Evolutionary conservation across 805 yeast species (phyloP), one percentile per base, ranked within the genome.

Genomic region (Saccharomycopsis selenospora): DNA sequence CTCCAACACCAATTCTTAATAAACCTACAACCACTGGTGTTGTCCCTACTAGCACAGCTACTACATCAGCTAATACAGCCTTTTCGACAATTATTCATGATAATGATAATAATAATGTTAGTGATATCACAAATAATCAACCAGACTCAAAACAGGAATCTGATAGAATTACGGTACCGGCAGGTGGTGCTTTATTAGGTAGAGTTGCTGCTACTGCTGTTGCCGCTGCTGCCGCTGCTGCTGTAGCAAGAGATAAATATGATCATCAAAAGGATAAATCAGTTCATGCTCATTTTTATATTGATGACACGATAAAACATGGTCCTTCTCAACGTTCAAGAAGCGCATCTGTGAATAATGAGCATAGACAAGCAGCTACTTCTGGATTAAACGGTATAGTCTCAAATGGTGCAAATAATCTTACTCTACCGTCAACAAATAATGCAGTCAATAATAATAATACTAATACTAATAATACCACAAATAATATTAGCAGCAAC

Each of bases 281-380:
- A 0, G 81, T 82, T 53, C 95, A 85, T 64, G 89, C 93, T 0
- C 95, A 85, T 64, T 85, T 85, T 60, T 75, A 73, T 55, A 80
- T 79, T 7, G 85, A 80, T 52, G 90, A 84, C 49, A 71, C 82
- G 1, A 60, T 78, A n/a, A 81, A 77, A 58, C 80, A 74, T 56
- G 57, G 66, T 46, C 69, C 68, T 3, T 60, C 64, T 2, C 55
- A 51, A 43, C 58, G 67, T 13, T 61, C 62, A 6, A 59, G 72
- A 43, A 59, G 62, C 43, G 57, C 69, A 55, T 61, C 65, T 47
- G 59, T 58, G 40, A 59, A 62, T 20, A 65, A 55, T 6, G 61
- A 58, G 42, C 59, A 17, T 30, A 43, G 36, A 42, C 17, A 18
- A 24, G 42, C 40, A 23, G 38, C 41, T 6, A 44, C 20, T 33